Base-by-base conservation (phyloP, 2,329 filamentous ascomycete genomes). In the Seiridium cupressi region DNA sequence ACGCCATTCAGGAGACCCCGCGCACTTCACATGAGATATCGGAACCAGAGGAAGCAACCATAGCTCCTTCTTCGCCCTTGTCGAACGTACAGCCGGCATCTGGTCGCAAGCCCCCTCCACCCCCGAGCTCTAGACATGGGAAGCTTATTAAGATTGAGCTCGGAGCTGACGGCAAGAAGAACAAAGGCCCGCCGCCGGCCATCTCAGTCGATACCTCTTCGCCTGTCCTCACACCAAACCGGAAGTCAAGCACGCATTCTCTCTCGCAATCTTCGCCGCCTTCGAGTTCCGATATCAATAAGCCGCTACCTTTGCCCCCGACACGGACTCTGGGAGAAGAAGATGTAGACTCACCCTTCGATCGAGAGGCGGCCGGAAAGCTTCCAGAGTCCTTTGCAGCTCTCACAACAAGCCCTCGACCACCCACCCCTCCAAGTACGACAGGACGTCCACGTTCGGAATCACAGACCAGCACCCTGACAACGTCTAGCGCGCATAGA, bases 121-220 rank as follows among this genome's bases (percentile, higher is more conserved):
- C 90, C 31, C 81, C 81, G 9, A 92, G 84, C 69, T 92, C 89
- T 56, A 86, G 90, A 58, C 90, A 93, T 75, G 92, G 92, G 4
- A 93, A 89, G 73, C 81, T 88, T 18, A 89, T 94, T 64, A 86
- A 81, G 64, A 72, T 78, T 48, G 76, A 82, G 67, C 65, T 77
- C 61, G 76, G 75, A 57, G 71, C 79, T 61, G 65, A 77, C 70
- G 60, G 75, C 70, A 69, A 74, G 64, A 64, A 61, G 48, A 58
- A 58, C 31, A 64, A 57, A 55, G 47, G 54, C 40, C 18, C 62
- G 6, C 36, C 59, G 44, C 44, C 61, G 47, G 57, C 66, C 5
- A 61, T 60, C 35, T 58, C 62, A 34, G 53, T 63, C 49, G 60
- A 61, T 46, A 67, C 70, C 56, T 61, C 66, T 65, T 54, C 65